A percentile compares a stretch with the other conserved stretches of the same genome.
Evolutionary conservation across 257 asterid genomes (phyloP).

Genomic region (Cruciata laevipes): DNA sequence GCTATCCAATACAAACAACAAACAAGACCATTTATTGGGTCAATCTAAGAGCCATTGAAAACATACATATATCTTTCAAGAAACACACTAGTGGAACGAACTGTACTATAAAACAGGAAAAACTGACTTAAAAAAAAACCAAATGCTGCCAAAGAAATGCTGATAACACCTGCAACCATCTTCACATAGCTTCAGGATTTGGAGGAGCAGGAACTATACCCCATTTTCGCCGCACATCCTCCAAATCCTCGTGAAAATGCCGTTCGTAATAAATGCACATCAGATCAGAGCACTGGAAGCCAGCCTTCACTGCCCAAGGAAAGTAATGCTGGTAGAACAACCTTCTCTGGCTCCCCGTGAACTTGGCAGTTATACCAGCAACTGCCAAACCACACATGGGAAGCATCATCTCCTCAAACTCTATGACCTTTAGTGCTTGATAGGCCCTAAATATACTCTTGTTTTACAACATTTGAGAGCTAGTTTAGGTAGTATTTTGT

Average conservation of each 20-base stretch:
- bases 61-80: too few relatives aligned
- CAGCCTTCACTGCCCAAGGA: constrained; percentile 91
- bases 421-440: constrained; percentile 78
- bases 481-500: too few relatives aligned
- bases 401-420: constrained; percentile 88
- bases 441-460: too few relatives aligned
- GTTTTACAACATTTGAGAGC: too few relatives aligned
- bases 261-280: constrained; percentile 84
- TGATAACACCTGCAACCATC: not conserved
- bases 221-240: constrained; percentile 68
- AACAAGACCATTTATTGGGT: not conserved
- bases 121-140: not conserved
- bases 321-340: constrained; percentile 85
- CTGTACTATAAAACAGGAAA: too few relatives aligned
- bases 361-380: constrained; percentile 72
- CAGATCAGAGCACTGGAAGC: constrained; percentile 58
- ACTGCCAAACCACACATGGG: constrained; percentile 90
- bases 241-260: constrained; percentile 84
- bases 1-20: not conserved
- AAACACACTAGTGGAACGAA: too few relatives aligned
- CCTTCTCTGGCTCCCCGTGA: constrained; percentile 60
- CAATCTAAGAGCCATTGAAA: too few relatives aligned
- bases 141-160: not conserved
- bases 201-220: constrained; percentile 75
- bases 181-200: constrained; percentile 15